Evolutionary conservation across 169 alveolate genomes (phyloP).

Genomic region (Eimeria maxima): DNA sequence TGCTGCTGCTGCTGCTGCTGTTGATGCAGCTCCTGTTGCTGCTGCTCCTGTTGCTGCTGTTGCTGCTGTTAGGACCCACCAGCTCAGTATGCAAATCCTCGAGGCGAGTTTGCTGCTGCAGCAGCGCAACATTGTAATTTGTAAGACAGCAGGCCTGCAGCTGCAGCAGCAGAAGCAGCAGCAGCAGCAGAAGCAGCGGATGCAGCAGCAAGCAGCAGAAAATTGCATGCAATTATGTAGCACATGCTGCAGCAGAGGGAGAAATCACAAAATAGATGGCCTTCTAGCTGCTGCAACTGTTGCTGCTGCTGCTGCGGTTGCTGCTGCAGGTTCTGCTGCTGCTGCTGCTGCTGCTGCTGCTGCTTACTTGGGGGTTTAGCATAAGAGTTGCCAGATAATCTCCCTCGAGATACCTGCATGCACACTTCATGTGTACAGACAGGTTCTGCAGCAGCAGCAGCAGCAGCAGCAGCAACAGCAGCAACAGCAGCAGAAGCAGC

Average conservation of each 20-base stretch:
- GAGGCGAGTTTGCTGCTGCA: slow-evolving; percentile 3
- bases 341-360: slow-evolving; percentile 36
- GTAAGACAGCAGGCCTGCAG: slow-evolving; percentile 1
- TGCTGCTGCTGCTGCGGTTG: background rate
- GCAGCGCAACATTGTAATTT: background rate
- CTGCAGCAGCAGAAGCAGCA: slow-evolving; percentile 26
- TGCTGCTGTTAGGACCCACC: background rate
- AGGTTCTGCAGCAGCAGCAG: too few species aligned
- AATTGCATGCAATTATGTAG: background rate
- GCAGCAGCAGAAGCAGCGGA: background rate
- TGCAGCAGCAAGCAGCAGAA: background rate
- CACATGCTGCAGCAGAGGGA: too few species aligned
- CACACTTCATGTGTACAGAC: background rate
- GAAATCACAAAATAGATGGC: too few species aligned
- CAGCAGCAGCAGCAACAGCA: too few species aligned
- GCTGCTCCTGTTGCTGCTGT: background rate
- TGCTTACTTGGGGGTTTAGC: slow-evolving; percentile 14
- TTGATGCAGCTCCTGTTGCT: slow-evolving; percentile 3
- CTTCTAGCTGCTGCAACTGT: background rate
- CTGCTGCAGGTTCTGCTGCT: background rate
- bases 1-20: slow-evolving; percentile 7
- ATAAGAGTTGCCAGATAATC: background rate
- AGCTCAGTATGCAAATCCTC: background rate
- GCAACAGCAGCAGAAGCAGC: background rate
- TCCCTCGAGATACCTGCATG: background rate